Conservation (phyloP, 2,329 filamentous ascomycete species). For the Biscogniauxia marginata region DNA sequence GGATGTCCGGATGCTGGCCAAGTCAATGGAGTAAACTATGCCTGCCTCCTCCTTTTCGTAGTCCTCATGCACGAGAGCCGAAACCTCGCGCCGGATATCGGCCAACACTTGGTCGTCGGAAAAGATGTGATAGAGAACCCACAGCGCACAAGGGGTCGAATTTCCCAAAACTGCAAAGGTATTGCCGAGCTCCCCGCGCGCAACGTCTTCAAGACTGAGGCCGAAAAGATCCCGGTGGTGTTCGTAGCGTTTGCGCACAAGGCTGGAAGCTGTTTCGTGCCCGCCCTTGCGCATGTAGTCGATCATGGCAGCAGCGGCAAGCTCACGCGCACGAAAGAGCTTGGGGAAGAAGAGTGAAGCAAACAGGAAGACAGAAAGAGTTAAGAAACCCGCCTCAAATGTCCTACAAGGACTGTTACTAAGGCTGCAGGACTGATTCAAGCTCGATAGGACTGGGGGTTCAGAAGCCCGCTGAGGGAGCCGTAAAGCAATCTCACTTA, state of each 20-base stretch:
- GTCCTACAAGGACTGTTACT: slow-evolving; percentile 7
- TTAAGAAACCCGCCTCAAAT: slow-evolving; percentile 20
- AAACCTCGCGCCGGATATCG: slow-evolving; percentile 22
- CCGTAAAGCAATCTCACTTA: no score
- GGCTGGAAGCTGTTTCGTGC: slow-evolving; percentile 22
- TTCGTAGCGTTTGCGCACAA: slow-evolving; percentile 23
- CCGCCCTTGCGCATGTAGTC: slow-evolving; percentile 24
- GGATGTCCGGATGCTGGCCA: slow-evolving; percentile 18
- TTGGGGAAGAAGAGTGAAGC: slow-evolving; percentile 6
- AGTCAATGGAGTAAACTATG: slow-evolving; percentile 17
- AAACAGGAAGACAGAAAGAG: slow-evolving; percentile 15
- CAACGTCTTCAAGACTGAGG: slow-evolving; percentile 23
- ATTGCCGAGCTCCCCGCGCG: slow-evolving; percentile 27
- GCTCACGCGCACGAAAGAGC: slow-evolving; percentile 12
- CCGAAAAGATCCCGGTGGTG: slow-evolving; percentile 20
- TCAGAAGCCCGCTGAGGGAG: no score
- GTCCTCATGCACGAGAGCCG: slow-evolving; percentile 8
- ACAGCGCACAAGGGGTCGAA: slow-evolving; percentile 15
- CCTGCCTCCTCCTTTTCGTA: background rate
- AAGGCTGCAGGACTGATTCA: background rate
- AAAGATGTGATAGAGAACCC: slow-evolving; percentile 20
- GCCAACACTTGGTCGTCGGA: slow-evolving; percentile 19
- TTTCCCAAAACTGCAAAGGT: slow-evolving; percentile 25
- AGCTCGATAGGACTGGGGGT: no score
- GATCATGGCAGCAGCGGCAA: slow-evolving; percentile 12